Percentiles rank a stretch among this genome's conserved stretches.
These are phyloP conservation scores for Xylaria palmicola DNA, from an alignment of 495 filamentous ascomycete species.

Conservation along the genomic window DNA sequence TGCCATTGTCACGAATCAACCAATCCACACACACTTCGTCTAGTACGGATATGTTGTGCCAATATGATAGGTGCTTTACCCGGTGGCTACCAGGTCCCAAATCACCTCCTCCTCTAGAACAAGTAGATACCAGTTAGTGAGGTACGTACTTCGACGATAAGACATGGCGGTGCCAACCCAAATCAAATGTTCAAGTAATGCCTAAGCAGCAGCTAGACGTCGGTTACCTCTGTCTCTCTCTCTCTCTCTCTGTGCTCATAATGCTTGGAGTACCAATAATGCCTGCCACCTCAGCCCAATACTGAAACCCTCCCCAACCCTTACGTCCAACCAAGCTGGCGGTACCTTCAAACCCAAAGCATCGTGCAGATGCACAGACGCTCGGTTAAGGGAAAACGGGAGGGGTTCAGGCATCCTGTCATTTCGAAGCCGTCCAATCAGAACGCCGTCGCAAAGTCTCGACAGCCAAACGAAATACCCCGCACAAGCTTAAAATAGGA, in stretches of 20 bases:
- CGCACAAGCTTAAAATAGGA: neutral
- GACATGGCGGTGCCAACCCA: neutral
- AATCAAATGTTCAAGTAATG: too few relatives aligned
- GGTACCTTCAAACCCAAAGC: conserved; percentile 6
- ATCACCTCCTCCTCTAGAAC: too few relatives aligned
- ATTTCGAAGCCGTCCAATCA: conserved; percentile 5
- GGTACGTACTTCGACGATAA: neutral
- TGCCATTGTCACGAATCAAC: neutral
- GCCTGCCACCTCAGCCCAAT: too few relatives aligned
- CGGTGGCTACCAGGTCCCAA: neutral
- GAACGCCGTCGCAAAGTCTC: conserved; percentile 1
- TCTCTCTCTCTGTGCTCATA: too few relatives aligned
- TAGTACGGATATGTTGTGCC: neutral
- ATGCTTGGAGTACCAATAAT: too few relatives aligned
- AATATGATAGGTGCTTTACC: neutral
- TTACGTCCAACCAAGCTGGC: conserved; percentile 10
- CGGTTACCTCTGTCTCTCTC: too few relatives aligned
- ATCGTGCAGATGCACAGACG: conserved; percentile 7
- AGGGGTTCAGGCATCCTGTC: neutral
- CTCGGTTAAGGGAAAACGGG: neutral
- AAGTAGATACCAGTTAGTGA: too few relatives aligned
- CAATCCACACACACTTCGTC: neutral
- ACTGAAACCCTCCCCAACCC: neutral
- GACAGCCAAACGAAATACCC: neutral
- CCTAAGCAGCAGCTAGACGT: too few relatives aligned